Percentiles rank a stretch among this genome's conserved stretches.
Evolutionary conservation across 2,329 filamentous ascomycete genomes (phyloP).

Genomic region (Metarhizium rileyi): DNA sequence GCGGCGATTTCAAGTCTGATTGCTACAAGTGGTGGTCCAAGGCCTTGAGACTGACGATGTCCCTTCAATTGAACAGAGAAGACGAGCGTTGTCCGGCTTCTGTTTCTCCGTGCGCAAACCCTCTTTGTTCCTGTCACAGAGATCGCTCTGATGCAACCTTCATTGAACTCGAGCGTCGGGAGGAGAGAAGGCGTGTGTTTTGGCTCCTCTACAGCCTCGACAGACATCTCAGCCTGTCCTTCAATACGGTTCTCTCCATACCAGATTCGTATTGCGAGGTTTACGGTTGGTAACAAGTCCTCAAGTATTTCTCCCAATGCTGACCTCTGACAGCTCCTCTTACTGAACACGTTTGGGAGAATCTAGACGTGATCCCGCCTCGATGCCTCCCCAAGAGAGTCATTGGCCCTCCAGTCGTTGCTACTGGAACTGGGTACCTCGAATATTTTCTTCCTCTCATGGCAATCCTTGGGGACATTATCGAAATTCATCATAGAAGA

Average conservation of each 20-base stretch:
- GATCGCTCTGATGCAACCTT: constrained; percentile 17
- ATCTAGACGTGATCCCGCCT: constrained; percentile 22
- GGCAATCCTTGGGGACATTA: constrained; percentile 38
- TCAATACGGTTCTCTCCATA: constrained; percentile 33
- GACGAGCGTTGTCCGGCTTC: constrained; percentile 23
- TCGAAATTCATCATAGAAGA: constrained; percentile 34
- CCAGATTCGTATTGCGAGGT: constrained; percentile 36
- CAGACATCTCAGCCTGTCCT: constrained; percentile 36
- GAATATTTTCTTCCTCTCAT: constrained; percentile 41
- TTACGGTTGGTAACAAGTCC: constrained; percentile 18
- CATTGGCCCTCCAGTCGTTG: constrained; percentile 27
- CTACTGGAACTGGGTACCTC: constrained; percentile 35
- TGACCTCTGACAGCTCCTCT: constrained; percentile 20
- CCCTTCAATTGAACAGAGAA: constrained; percentile 28
- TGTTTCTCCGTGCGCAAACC: constrained; percentile 21
- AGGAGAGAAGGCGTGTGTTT: constrained; percentile 36
- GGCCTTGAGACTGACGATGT: constrained; percentile 27
- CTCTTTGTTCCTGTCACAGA: constrained; percentile 20
- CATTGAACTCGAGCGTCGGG: constrained; percentile 29
- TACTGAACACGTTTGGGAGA: constrained; percentile 31
- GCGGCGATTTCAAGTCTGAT: constrained; percentile 38
- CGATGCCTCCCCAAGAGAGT: constrained; percentile 22
- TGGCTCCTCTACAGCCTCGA: constrained; percentile 39
- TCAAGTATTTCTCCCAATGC: neutral
- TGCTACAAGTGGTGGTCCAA: constrained; percentile 38